A percentile compares a stretch with the other conserved stretches of the same genome.
phyloP scores from a whole-genome alignment of 176 grass and related monocot species.

The Alopecurus myosuroides region DNA sequence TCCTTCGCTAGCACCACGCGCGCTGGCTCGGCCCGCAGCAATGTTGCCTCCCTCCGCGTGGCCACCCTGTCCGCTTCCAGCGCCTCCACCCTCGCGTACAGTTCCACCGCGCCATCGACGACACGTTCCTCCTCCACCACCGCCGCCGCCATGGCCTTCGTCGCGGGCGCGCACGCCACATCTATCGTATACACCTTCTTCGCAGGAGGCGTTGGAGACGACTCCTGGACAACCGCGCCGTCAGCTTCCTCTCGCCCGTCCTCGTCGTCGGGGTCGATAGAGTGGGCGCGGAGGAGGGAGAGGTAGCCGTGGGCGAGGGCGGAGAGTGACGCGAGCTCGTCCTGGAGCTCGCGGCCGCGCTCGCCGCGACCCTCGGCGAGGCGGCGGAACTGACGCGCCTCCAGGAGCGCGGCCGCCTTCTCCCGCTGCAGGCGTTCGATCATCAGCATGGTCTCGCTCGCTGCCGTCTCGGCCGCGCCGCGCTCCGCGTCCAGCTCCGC shows the following conservation, averaged over 20 bases:
- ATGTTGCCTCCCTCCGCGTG: slow-evolving; percentile 27
- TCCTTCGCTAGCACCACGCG: slow-evolving; percentile 34
- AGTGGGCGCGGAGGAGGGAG: slow-evolving; percentile 33
- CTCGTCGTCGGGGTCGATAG: slow-evolving; percentile 3
- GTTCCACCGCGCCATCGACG: neutral
- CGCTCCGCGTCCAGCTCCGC: slow-evolving; percentile 52
- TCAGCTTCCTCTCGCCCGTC: neutral
- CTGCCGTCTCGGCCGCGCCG: slow-evolving; percentile 21
- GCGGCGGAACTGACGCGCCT: slow-evolving; percentile 50
- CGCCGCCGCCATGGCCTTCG: neutral
- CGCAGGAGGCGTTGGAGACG: neutral
- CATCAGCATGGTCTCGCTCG: slow-evolving; percentile 57
- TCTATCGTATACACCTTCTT: neutral
- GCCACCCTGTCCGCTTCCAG: slow-evolving; percentile 37
- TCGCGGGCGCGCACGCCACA: neutral
- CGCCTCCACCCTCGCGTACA: slow-evolving; percentile 37
- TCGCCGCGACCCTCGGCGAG: slow-evolving; percentile 26
- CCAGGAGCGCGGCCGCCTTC: slow-evolving; percentile 49
- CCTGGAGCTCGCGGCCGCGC: slow-evolving; percentile 29
- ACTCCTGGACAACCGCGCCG: neutral
- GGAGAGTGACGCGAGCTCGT: slow-evolving; percentile 13
- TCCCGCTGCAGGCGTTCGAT: slow-evolving; percentile 57
- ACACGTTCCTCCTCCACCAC: neutral
- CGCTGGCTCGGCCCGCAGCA: slow-evolving; percentile 30
- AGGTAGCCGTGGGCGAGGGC: slow-evolving; percentile 21